These are phyloP conservation scores for Mimosa pudica DNA, from an alignment of 306 rosid species.

Conservation along the genomic window DNA sequence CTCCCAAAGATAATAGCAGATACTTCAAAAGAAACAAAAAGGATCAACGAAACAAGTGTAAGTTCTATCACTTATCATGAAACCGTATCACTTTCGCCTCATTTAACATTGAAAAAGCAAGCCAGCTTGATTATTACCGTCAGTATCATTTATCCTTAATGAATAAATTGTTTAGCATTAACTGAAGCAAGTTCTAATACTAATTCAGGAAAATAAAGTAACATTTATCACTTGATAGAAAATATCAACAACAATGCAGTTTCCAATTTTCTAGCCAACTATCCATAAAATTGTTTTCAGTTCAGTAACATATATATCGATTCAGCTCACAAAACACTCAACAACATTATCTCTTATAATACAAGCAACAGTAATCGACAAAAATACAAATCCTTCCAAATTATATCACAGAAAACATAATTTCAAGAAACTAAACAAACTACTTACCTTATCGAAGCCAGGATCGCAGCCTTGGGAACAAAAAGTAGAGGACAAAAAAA, in stretches of 20 bases:
- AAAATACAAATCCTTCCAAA: background rate
- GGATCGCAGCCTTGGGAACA: slow-evolving; percentile 60
- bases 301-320: background rate
- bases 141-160: background rate
- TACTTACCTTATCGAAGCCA: slow-evolving; percentile 68
- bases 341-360: background rate
- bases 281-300: background rate
- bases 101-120: background rate
- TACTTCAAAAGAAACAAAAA: background rate
- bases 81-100: background rate
- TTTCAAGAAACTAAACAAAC: slow-evolving; percentile 28
- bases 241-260: background rate
- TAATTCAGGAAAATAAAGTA: too few relatives aligned
- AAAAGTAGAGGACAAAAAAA: slow-evolving; percentile 74
- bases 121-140: background rate
- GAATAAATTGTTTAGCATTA: background rate
- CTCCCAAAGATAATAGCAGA: background rate
- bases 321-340: slow-evolving; percentile 6
- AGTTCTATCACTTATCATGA: background rate
- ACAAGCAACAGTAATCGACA: background rate
- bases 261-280: background rate
- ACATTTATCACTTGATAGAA: background rate
- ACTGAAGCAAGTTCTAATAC: background rate
- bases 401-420: background rate
- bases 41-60: background rate